A percentile compares a stretch with the other conserved stretches of the same genome.
phyloP scores from a whole-genome alignment of 176 grass and related monocot species.

The Oryza coarctata region DNA sequence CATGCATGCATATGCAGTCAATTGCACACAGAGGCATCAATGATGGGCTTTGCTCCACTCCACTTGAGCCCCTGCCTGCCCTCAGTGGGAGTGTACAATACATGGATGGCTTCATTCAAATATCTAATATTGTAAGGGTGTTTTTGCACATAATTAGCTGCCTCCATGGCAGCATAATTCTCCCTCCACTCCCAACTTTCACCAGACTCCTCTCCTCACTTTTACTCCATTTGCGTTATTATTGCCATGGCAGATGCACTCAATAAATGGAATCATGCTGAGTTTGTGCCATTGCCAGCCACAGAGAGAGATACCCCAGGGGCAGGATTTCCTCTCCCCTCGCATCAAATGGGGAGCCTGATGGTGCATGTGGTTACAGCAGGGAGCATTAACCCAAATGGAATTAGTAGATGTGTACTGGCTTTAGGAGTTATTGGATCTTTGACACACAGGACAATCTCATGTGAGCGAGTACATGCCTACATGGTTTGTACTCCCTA shows the following conservation, averaged over 20 bases:
- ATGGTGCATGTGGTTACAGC: constrained; percentile 51
- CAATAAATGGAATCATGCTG: constrained; percentile 72
- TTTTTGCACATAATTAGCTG: constrained; percentile 32
- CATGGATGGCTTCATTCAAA: not conserved
- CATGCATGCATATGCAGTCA: constrained; percentile 42
- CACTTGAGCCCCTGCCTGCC: not conserved
- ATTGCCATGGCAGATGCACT: constrained; percentile 50
- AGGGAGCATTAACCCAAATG: constrained; percentile 49
- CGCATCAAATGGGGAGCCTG: constrained; percentile 40
- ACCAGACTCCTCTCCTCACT: constrained; percentile 12
- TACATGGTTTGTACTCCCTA: not conserved
- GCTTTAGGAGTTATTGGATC: constrained; percentile 24
- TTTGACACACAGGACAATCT: constrained; percentile 5
- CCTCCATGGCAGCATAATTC: constrained; percentile 23
- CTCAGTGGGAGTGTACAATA: not conserved
- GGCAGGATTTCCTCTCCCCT: constrained; percentile 5
- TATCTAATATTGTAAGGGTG: not conserved
- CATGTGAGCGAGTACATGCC: constrained; percentile 29
- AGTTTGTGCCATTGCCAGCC: constrained; percentile 48
- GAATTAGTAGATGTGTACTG: constrained; percentile 31
- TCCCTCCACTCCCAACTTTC: constrained; percentile 34
- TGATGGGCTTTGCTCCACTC: constrained; percentile 33
- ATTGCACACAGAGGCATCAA: constrained; percentile 40
- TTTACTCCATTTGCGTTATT: constrained; percentile 49
- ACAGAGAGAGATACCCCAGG: constrained; percentile 3